Evolutionary conservation across 2,329 filamentous ascomycete species (phyloP), one percentile per base, ranked within the genome.

Genomic region (Sporothrix pseudoabietina): DNA sequence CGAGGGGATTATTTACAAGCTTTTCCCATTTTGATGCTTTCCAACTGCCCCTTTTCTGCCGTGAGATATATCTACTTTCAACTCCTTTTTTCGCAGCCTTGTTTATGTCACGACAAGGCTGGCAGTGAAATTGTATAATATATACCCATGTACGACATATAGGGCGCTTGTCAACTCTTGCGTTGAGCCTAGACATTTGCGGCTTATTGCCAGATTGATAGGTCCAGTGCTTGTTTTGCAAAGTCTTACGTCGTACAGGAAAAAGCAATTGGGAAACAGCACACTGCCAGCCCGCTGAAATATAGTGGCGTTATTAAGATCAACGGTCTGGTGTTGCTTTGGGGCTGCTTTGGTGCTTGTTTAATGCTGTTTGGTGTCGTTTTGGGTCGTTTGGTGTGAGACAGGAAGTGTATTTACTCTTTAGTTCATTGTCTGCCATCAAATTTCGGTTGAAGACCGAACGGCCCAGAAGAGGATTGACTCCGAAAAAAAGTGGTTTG

Each of bases 351-450:
- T 49, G 44, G 44, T 19, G 44, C 44, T 49, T 19, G 35, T 49
- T 49, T 49, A 19, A 19, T 19, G 52, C 52, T 54, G 52, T 54
- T 30, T 30, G 52, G 22, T 55, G 52, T 22, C 52, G 35, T 66
- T 19, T 66, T 49, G 39, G 47, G 61, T 26, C n/a, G 2, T 32
- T 30, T 30, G 63, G 41, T 47, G 41, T 32, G 22, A 32, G 10
- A 49, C n/a, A 44, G 4, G 22, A 52, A 68, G 41, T 68, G 26
- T 68, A 68, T 68, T 49, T 68, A 68, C 63, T 49, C 63, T 1
- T 32, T 26, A 32, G 22, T 10, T 12, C n/a, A 12, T 22, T 19
- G 35, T n/a, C 22, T 30, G 12, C 10, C 22, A 30, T 30, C n/a
- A 66, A 66, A 66, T 66, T 9, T 47, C 61, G 61, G 39, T 47